Base-by-base conservation (phyloP, 2,329 filamentous ascomycete species). In the Arachnomyces sp. region DNA sequence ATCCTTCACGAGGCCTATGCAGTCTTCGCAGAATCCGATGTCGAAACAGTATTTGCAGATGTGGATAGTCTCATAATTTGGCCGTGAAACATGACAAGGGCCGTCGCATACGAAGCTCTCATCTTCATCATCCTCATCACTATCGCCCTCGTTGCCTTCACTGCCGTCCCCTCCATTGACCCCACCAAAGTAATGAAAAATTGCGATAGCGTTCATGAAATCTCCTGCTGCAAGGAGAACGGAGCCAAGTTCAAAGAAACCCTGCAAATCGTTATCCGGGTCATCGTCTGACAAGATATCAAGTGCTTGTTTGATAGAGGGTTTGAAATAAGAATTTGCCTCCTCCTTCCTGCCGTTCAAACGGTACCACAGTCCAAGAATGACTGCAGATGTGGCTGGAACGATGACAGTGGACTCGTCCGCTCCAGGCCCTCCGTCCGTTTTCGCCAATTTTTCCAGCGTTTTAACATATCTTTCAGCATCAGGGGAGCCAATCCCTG, bases 281-380 rank as follows among this genome's bases (percentile, higher is more conserved):
- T 45, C 44, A 31, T 45, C 44, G 25, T 45, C 43, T 5, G 38
- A 42, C 17, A 47, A 29, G 11, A 47, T 21, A 16, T 43, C 18
- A 25, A 43, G 29, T 11, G 31, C 38, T 29, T 31, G 12, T 18
- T 39, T 43, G 9, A 47, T 39, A 11, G 33, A 37, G 8, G 34
- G 25, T 29, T 28, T 36, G 17, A 45, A 47, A 31, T 34, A 43
- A 21, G 34, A 36, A 11, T 30, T 31, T 9, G 44, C 36, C 11
- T 44, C 45, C 21, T 48, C 41, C 13, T 25, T 13, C 14, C 34
- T 39, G 4, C 29, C 45, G 31, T 29, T 34, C 9, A 48, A 36
- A 7, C 36, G 40, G 18, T 48, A 45, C 40, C 34, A 46, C 14
- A 39, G 28, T 5, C 44, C 45, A 17, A 46, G 28, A 31, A 39